Evolutionary conservation across 2,329 filamentous ascomycete genomes (phyloP).

Genomic region (Neonectria coccinea): DNA sequence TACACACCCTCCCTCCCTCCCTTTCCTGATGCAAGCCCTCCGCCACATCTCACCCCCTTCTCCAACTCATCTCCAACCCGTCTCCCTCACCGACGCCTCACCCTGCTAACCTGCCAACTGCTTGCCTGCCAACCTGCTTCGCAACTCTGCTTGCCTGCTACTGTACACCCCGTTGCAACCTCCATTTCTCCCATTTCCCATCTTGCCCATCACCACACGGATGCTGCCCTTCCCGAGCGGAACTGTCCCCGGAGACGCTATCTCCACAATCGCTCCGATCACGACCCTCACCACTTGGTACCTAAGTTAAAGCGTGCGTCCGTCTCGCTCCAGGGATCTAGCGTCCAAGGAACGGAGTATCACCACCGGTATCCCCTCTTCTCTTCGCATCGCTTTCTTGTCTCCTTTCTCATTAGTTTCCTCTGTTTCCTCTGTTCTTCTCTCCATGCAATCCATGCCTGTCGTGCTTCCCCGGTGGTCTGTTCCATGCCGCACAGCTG

Average conservation of each 20-base stretch:
- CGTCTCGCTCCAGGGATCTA: constrained; percentile 10
- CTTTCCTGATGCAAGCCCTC: not conserved
- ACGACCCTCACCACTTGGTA: not conserved
- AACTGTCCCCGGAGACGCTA: constrained; percentile 14
- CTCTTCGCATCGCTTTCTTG: not conserved
- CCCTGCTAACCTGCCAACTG: not conserved
- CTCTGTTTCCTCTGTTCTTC: constrained; percentile 5
- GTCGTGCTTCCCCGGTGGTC: not conserved
- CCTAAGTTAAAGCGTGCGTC: constrained; percentile 15
- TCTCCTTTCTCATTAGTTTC: constrained; percentile 1
- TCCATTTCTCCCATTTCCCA: not conserved
- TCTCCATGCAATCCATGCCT: not conserved
- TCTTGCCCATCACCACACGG: constrained; percentile 4
- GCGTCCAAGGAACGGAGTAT: not conserved
- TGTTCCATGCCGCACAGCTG: constrained; percentile 2
- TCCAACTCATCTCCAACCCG: not conserved
- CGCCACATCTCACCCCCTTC: not conserved
- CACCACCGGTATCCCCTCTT: not conserved
- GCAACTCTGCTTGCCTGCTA: not conserved
- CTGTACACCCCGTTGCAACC: constrained; percentile 1
- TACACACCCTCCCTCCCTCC: constrained; percentile 10
- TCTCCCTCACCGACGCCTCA: constrained; percentile 20
- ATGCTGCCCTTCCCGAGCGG: constrained; percentile 20
- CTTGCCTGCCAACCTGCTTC: not conserved
- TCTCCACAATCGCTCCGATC: constrained; percentile 21